phyloP scores from a whole-genome alignment of 2,329 filamentous ascomycete species.

The Rutstroemia sp. region DNA sequence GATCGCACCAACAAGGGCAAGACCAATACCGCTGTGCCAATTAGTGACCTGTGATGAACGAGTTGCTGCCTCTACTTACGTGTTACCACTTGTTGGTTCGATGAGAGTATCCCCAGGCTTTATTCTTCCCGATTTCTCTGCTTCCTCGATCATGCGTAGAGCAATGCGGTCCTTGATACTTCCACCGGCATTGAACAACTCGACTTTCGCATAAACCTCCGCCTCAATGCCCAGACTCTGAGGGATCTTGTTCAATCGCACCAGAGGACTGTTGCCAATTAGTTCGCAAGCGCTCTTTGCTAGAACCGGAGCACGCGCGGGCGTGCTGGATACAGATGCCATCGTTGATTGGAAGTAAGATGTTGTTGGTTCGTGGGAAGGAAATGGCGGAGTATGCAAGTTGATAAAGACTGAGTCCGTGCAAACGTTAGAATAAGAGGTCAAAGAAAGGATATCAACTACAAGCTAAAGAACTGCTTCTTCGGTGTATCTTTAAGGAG shows the following conservation, averaged over 20 bases:
- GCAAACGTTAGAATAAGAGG: not conserved
- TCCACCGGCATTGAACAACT: conserved; percentile 89
- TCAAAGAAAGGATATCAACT: not conserved
- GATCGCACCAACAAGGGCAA: conserved; percentile 88
- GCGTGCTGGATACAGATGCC: conserved; percentile 20
- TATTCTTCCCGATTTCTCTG: conserved; percentile 84
- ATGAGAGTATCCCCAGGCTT: conserved; percentile 96
- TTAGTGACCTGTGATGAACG: not conserved
- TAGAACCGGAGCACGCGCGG: conserved; percentile 20
- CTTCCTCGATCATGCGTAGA: conserved; percentile 93
- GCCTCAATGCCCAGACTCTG: conserved; percentile 84
- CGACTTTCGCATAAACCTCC: conserved; percentile 83
- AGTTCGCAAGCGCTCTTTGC: conserved; percentile 68
- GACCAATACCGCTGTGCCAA: conserved; percentile 66
- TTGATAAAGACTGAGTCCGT: too few relatives aligned
- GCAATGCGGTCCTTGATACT: conserved; percentile 95
- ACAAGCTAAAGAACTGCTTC: not conserved
- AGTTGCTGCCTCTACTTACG: conserved; percentile 36
- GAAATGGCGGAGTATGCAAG: not conserved
- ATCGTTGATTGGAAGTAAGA: conserved; percentile 10
- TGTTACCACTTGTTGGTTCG: conserved; percentile 96
- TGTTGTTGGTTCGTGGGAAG: not conserved
- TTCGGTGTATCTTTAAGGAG: not conserved
- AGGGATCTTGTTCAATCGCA: conserved; percentile 87
- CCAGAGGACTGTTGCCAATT: conserved; percentile 93